Base-by-base conservation (phyloP, 176 grass and related monocot genomes). In the Lolium multiflorum region DNA sequence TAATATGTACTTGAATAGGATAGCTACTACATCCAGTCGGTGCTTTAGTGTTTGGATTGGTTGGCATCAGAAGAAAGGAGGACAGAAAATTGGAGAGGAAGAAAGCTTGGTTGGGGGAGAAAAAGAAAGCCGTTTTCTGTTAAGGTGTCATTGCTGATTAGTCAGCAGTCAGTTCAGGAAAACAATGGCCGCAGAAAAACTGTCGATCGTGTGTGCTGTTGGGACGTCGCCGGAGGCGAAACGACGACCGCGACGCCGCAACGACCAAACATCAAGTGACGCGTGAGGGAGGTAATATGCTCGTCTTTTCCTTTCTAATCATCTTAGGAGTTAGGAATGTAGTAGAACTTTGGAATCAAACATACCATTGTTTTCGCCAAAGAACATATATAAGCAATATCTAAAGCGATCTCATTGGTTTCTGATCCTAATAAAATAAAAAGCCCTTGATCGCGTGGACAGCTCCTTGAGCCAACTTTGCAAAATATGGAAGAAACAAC, bases 101-200 rank as follows among this genome's bases (percentile, higher is more conserved):
- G 60, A 25, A 43, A 43, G 41, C 41, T 17, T 5, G 0, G 1
- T 3, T 1, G 4, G 4, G 51, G n/a, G 37, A n/a, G 67, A 31
- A 43, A 71, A 25, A 74, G 20, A 49, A 21, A 38, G 76, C 35
- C 76, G 54, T 78, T 78, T 78, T 78, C 54, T 59, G 76, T 78
- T 78, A 78, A 39, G 54, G 35, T 78, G 76, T 78, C 76, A 3
- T 22, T 4, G n/a, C 0, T 47, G 41, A 37, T 39, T 11, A 7
- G 75, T 58, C 75, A 38, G 52, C 75, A 25, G 71, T 49, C 43
- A 15, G 11, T 73, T 46, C 41, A 14, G 52, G 75, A 77, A 39
- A 77, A 77, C 26, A 12, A 12, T 6, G 67, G 17, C 67, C 13
- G 11, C 20, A 7, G 41, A 31, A 31, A 2, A 22, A 3, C 39